Percentiles rank a stretch among this genome's conserved stretches.
phyloP scores from a whole-genome alignment of 1,284 basidiomycete species.

The Garcileccinum viscosum region DNA sequence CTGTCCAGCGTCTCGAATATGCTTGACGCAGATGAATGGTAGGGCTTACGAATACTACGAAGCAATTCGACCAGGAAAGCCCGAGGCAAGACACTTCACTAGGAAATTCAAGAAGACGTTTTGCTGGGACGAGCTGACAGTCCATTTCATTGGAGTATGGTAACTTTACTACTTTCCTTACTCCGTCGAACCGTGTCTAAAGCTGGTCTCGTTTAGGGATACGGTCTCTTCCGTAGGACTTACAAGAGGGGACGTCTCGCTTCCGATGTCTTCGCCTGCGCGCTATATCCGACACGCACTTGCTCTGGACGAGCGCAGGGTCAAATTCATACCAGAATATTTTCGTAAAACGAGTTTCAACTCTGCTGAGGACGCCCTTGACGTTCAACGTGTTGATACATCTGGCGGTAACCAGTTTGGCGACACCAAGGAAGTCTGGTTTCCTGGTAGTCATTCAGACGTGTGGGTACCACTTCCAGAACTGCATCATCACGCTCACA shows the following conservation, averaged over 20 bases:
- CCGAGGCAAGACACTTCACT: not conserved
- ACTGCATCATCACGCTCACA: not conserved
- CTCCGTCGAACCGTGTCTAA: not conserved
- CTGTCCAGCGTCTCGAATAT: not conserved
- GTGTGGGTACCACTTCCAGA: conserved; percentile 23
- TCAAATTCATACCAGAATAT: conserved; percentile 47
- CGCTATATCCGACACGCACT: conserved; percentile 45
- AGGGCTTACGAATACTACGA: conserved; percentile 45
- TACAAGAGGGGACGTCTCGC: conserved; percentile 22
- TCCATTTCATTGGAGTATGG: conserved; percentile 47
- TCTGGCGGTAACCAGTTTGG: not conserved
- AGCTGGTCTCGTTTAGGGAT: conserved; percentile 38
- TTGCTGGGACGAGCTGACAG: conserved; percentile 5
- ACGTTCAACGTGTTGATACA: not conserved
- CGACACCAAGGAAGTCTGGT: conserved; percentile 33
- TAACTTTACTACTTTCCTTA: not conserved
- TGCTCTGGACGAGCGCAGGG: conserved; percentile 42
- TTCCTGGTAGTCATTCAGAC: conserved; percentile 33
- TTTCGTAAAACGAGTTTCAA: conserved; percentile 33
- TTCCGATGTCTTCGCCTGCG: conserved; percentile 22
- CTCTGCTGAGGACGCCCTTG: not conserved
- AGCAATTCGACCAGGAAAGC: conserved; percentile 6
- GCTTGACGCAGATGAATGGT: not conserved
- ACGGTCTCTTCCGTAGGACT: conserved; percentile 43
- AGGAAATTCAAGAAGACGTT: not conserved